Base-by-base conservation (phyloP, 331 rosid genomes). In the Quercus tomentella region DNA sequence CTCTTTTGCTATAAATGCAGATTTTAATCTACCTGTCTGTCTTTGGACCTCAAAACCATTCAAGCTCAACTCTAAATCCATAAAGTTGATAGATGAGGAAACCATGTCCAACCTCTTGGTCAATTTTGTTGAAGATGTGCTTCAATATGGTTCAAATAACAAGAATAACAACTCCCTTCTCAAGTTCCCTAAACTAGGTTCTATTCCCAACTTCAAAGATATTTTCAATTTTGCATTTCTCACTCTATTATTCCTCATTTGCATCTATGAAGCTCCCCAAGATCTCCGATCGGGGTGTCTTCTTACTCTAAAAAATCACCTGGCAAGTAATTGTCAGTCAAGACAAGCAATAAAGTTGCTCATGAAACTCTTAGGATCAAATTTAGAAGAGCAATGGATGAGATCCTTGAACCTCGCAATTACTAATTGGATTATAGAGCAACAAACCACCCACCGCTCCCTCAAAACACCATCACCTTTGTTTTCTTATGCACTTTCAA, bases 321-420 rank as follows among this genome's bases (percentile, higher is more conserved):
- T 95, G 76, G 70, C 83, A 6, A 56, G 11, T 41, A 41, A 84
- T 69, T 87, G 75, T 55, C 82, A 78, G 54, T 90, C 97, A 23
- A 85, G 87, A 57, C 84, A 80, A 69, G 79, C 91, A 23, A 89
- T 96, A 6, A 90, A 82, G 73, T 30, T 41, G 70, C 79, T 95
- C 10, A 91, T 95, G 96, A 92, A 82, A 57, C 80, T 87, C 11
- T 73, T 95, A 67, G 98, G 98, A 2, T 91, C 98, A 0, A 95
- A 95, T 74, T 72, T 92, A 45, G 94, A 92, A 70, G 97, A 92
- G 70, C 88, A 79, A 43, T 95, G 98, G 97, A 95, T 95, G 97
- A 86, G 98, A 60, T 95, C 97, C 21, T 11, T 91, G 76, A 92
- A 95, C 77, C 92, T 95, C 17, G 94, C 91, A 4, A 75, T 95